Conservation (phyloP, 2,329 filamentous ascomycete genomes). For the Acrocalymma vagum region DNA sequence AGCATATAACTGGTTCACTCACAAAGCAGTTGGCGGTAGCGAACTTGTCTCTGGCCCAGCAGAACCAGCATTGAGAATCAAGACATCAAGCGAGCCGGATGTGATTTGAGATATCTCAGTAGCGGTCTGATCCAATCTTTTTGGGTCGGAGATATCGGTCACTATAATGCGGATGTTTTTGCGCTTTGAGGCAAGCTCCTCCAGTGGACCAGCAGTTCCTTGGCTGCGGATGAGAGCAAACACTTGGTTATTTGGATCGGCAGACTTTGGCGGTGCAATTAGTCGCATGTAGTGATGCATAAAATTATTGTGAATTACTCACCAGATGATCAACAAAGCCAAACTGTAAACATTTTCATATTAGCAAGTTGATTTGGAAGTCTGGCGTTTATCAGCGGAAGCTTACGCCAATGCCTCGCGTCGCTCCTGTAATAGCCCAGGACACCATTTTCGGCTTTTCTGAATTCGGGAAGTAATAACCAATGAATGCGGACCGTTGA, state of each 20-base stretch:
- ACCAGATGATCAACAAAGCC: conserved; percentile 17
- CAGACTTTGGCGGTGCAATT: conserved; percentile 11
- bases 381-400: conserved; percentile 5
- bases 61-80: conserved; percentile 21
- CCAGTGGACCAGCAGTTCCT: conserved; percentile 16
- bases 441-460: conserved; percentile 18
- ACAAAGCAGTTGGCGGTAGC: conserved; percentile 18
- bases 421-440: conserved; percentile 20
- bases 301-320: conserved; percentile 9
- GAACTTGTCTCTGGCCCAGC: conserved; percentile 15
- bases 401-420: conserved; percentile 22
- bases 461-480: not conserved
- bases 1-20: conserved; percentile 1
- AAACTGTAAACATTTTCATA: conserved; percentile 10
- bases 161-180: conserved; percentile 20
- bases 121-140: conserved; percentile 13
- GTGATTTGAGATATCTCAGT: conserved; percentile 17
- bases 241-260: conserved; percentile 19
- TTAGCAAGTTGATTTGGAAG: conserved; percentile 13
- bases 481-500: conserved; percentile 6
- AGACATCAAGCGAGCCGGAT: conserved; percentile 17
- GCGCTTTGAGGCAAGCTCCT: conserved; percentile 17
- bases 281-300: conserved; percentile 8
- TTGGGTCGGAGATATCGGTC: conserved; percentile 15
- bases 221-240: conserved; percentile 21